These are phyloP conservation scores for Wickerhamomyces sp. DNA, from an alignment of 1,139 yeast species.

Conservation along the genomic window DNA sequence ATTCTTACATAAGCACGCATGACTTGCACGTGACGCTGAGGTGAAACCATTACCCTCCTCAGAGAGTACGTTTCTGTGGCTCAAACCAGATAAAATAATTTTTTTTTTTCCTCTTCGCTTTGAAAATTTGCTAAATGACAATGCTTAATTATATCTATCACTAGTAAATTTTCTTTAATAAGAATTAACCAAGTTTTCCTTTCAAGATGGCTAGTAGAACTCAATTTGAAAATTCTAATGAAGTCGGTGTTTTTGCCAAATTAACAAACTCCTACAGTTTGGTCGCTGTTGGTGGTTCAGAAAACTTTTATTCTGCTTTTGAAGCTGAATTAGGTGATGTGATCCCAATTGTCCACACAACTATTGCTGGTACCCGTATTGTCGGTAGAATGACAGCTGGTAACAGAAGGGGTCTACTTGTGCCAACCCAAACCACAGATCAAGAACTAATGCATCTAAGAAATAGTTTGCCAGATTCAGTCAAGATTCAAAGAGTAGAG, in stretches of 20 bases:
- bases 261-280: constrained; percentile 94
- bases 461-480: constrained; percentile 94
- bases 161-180: neutral
- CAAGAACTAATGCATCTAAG: constrained; percentile 97
- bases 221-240: constrained; percentile 94
- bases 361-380: constrained; percentile 97
- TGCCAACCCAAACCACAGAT: constrained; percentile 98
- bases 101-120: neutral
- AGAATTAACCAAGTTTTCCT: neutral
- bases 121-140: neutral
- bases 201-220: constrained; percentile 51
- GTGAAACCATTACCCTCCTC: neutral
- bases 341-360: constrained; percentile 92
- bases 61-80: neutral
- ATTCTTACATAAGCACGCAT: no score
- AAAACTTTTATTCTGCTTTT: constrained; percentile 93
- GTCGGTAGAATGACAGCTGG: constrained; percentile 99
- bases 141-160: neutral
- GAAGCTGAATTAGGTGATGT: constrained; percentile 97
- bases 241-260: constrained; percentile 96
- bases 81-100: neutral
- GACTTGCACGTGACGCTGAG: neutral
- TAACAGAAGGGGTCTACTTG: constrained; percentile 93
- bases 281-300: constrained; percentile 97
- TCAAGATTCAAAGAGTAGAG: constrained; percentile 95